Conservation (phyloP, 2,329 filamentous ascomycete genomes). For the Fusarium transvaalense region DNA sequence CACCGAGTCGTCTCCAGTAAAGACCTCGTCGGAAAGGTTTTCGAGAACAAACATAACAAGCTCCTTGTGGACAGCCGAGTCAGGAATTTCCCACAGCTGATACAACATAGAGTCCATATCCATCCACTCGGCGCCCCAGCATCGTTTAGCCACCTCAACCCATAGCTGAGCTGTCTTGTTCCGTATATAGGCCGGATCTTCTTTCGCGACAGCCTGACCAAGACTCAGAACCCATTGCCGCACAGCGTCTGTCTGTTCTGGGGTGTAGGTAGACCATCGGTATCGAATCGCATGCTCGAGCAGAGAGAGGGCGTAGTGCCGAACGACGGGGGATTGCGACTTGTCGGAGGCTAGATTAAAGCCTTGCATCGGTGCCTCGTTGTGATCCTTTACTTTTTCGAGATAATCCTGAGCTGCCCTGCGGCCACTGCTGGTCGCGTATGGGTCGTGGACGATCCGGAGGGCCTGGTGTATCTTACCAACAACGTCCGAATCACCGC, state of each 20-base stretch:
- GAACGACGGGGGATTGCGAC: conserved; percentile 81
- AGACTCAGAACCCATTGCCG: conserved; percentile 84
- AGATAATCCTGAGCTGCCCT: conserved; percentile 87
- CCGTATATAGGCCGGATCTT: conserved; percentile 84
- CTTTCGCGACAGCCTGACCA: conserved; percentile 75
- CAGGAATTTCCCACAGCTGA: conserved; percentile 80
- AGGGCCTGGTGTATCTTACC: conserved; percentile 85
- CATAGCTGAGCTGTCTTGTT: conserved; percentile 96
- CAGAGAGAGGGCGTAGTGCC: conserved; percentile 93
- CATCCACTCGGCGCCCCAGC: conserved; percentile 93
- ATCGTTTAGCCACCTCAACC: conserved; percentile 93
- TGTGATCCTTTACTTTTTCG: conserved; percentile 83
- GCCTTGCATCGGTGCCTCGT: conserved; percentile 85
- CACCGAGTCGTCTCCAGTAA: conserved; percentile 88
- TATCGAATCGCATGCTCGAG: conserved; percentile 92
- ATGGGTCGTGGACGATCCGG: conserved; percentile 85
- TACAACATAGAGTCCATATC: conserved; percentile 91
- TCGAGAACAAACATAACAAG: conserved; percentile 91
- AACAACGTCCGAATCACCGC: conserved; percentile 62
- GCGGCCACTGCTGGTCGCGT: conserved; percentile 83
- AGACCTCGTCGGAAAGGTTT: conserved; percentile 92
- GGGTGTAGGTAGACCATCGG: conserved; percentile 79
- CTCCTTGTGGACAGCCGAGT: conserved; percentile 77
- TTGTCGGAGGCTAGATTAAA: conserved; percentile 83
- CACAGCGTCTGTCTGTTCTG: conserved; percentile 75